A percentile compares a stretch with the other conserved stretches of the same genome.
phyloP scores from a whole-genome alignment of 495 filamentous ascomycete species.

The Aspergillus conjunctus region DNA sequence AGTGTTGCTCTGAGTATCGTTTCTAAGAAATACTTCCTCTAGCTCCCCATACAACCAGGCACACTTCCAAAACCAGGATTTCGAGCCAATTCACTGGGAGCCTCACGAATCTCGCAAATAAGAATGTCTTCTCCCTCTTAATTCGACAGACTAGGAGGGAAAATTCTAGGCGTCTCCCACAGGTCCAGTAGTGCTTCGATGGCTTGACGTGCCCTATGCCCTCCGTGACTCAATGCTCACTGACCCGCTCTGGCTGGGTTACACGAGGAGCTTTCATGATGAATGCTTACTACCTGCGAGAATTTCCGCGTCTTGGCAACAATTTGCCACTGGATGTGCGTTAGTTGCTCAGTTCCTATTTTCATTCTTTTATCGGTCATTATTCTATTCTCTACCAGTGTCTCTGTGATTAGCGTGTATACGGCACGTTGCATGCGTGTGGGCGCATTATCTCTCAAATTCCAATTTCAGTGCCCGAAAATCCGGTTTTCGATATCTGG shows the following conservation, averaged over 20 bases:
- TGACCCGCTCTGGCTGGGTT: neutral
- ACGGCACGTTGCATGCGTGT: conserved; percentile 37
- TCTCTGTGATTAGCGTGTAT: conserved; percentile 35
- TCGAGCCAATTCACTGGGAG: conserved; percentile 66
- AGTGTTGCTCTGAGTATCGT: conserved; percentile 34
- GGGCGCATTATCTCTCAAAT: conserved; percentile 26
- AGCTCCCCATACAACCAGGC: conserved; percentile 77
- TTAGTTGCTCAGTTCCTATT: conserved; percentile 5
- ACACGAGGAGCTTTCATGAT: neutral
- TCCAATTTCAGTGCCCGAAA: neutral
- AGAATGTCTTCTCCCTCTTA: conserved; percentile 3
- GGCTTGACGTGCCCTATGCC: too few relatives aligned
- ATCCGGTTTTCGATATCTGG: neutral
- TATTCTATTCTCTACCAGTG: conserved; percentile 4
- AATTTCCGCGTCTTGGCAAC: neutral
- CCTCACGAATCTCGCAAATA: conserved; percentile 42
- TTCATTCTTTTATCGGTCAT: neutral
- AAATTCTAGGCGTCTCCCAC: neutral
- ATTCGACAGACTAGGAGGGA: neutral
- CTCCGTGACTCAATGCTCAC: too few relatives aligned
- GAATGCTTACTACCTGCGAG: neutral
- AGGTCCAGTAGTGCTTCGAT: neutral
- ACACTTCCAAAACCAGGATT: conserved; percentile 82
- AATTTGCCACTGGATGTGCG: neutral
- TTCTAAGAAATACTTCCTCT: conserved; percentile 48